These are phyloP conservation scores for Penicillium tannophilum DNA, from an alignment of 495 filamentous ascomycete genomes.

Conservation along the genomic window DNA sequence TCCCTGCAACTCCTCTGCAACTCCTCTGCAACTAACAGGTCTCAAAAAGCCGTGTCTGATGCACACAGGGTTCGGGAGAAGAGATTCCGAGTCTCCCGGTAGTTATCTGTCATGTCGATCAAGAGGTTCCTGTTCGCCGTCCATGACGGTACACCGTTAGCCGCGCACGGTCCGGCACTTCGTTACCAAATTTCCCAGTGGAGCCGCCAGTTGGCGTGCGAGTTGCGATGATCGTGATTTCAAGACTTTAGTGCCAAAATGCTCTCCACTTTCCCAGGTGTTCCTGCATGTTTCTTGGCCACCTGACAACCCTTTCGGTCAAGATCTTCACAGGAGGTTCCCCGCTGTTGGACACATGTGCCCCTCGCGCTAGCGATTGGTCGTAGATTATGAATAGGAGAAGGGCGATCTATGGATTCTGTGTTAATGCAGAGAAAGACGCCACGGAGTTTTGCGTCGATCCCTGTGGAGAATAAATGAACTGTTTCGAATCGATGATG, in stretches of 20 bases:
- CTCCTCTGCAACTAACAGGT: background rate
- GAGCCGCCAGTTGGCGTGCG: background rate
- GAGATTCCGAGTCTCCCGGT: background rate
- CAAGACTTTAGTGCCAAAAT: background rate
- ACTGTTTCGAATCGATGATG: background rate
- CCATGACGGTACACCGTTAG: background rate
- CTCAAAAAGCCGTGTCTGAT: background rate
- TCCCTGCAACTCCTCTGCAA: too few relatives aligned
- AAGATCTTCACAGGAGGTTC: constrained; percentile 11
- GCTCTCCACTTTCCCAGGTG: background rate
- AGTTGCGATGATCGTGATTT: background rate
- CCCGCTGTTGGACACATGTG: constrained; percentile 9
- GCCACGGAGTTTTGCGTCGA: background rate
- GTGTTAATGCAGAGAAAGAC: background rate
- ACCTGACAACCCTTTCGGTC: background rate
- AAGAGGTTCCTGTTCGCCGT: background rate
- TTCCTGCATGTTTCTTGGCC: background rate
- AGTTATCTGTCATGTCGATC: background rate
- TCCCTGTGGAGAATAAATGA: background rate
- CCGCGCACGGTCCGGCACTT: constrained; percentile 2
- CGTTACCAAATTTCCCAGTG: background rate
- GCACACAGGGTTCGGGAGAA: background rate
- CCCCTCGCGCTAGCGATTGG: constrained; percentile 7
- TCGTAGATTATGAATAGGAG: background rate
- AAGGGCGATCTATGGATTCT: background rate